These are phyloP conservation scores for Pyrus betulifolia DNA, from an alignment of 306 rosid genomes.

Conservation along the genomic window DNA sequence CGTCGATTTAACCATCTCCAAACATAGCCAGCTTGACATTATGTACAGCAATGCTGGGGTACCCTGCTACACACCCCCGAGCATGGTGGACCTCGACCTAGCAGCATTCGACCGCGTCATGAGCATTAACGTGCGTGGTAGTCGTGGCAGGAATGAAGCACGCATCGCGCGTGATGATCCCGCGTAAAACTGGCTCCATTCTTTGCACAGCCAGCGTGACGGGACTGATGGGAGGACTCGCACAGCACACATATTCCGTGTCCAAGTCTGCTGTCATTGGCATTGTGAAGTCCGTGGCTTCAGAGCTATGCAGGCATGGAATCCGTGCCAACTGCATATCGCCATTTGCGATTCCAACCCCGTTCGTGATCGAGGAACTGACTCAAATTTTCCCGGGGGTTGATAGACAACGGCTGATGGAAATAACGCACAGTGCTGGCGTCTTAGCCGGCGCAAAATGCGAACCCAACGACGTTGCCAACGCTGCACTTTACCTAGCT, in stretches of 20 bases:
- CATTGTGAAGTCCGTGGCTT: conserved; percentile 57
- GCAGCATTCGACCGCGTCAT: conserved; percentile 49
- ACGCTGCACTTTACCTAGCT: conserved; percentile 77
- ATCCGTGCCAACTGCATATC: conserved; percentile 70
- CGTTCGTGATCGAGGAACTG: conserved; percentile 49
- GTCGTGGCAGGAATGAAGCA: conserved; percentile 73
- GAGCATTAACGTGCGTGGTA: conserved; percentile 66
- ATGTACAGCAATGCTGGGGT: conserved; percentile 84
- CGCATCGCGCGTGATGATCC: conserved; percentile 82
- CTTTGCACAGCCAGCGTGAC: conserved; percentile 82
- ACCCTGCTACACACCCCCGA: conserved; percentile 62
- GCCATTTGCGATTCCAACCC: conserved; percentile 69
- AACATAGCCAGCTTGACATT: conserved; percentile 61
- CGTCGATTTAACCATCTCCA: conserved; percentile 58
- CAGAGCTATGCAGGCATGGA: conserved; percentile 62
- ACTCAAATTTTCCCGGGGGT: conserved; percentile 31
- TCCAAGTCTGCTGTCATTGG: conserved; percentile 71
- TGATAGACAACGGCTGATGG: conserved; percentile 26
- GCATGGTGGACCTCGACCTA: conserved; percentile 60
- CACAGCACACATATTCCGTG: conserved; percentile 64
- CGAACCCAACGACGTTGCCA: conserved; percentile 67
- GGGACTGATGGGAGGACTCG: conserved; percentile 65
- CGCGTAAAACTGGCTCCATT: conserved; percentile 50
- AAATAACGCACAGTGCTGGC: conserved; percentile 41
- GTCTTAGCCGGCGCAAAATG: conserved; percentile 53